Conservation (phyloP, 805 yeast species). For the Spathaspora passalidarum region DNA sequence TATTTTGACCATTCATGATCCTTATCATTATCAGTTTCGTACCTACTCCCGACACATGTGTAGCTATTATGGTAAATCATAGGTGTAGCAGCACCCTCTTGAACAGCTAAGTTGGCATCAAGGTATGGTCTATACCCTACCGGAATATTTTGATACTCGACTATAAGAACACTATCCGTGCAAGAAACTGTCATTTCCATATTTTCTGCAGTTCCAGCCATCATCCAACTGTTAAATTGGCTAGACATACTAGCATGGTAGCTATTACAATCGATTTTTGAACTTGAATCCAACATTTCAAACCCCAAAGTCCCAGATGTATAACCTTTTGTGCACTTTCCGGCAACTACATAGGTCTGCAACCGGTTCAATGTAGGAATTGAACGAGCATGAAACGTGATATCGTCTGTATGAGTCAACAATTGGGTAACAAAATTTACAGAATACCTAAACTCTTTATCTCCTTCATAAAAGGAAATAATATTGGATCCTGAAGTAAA, state of each 20-base stretch:
- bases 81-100: not conserved
- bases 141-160: slow-evolving; percentile 19
- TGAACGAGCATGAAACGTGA: slow-evolving; percentile 2
- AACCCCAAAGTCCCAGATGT: slow-evolving; percentile 21
- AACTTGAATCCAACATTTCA: slow-evolving; percentile 1
- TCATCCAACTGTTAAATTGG: slow-evolving; percentile 19
- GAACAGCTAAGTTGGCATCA: slow-evolving; percentile 7
- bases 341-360: slow-evolving; percentile 12
- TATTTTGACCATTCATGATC: slow-evolving; percentile 4
- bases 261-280: slow-evolving; percentile 18
- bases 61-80: slow-evolving; percentile 10
- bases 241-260: slow-evolving; percentile 18
- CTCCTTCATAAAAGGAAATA: slow-evolving; percentile 15
- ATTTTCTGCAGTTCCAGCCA: slow-evolving; percentile 10
- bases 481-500: slow-evolving; percentile 19
- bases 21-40: slow-evolving; percentile 1
- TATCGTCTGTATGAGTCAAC: slow-evolving; percentile 3
- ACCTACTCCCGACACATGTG: slow-evolving; percentile 9
- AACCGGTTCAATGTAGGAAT: slow-evolving; percentile 13
- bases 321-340: slow-evolving; percentile 19
- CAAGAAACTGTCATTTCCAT: slow-evolving; percentile 11
- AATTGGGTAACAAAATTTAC: slow-evolving; percentile 8
- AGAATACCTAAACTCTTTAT: slow-evolving; percentile 9
- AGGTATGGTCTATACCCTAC: slow-evolving; percentile 26
- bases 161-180: slow-evolving; percentile 3